phyloP scores from a whole-genome alignment of 228 moss, liverwort and hornwort genomes.

The Sphagnum magellanicum region DNA sequence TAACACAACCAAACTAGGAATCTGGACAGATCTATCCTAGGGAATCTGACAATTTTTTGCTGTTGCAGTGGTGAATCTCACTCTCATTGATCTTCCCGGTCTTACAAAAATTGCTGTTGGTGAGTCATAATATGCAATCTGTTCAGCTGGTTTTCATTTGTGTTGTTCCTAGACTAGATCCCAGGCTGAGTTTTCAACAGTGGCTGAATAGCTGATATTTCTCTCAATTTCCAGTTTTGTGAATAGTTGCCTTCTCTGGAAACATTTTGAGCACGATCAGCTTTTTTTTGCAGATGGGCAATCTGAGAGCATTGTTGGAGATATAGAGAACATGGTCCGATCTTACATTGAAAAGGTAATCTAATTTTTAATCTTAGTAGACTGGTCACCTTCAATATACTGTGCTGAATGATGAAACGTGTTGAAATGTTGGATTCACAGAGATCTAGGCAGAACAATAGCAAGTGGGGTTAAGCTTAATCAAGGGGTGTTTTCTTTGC shows the following conservation, averaged over 20 bases:
- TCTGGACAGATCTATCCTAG: too few relatives aligned
- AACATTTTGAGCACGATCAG: background rate
- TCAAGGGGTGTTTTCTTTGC: background rate
- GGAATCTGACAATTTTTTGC: background rate
- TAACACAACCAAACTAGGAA: too few relatives aligned
- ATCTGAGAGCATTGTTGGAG: constrained; percentile 32
- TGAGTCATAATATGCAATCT: background rate
- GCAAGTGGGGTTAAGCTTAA: too few relatives aligned
- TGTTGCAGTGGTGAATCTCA: constrained; percentile 10
- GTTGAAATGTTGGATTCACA: too few relatives aligned
- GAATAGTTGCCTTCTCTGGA: background rate
- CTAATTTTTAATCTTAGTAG: too few relatives aligned
- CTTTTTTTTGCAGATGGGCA: constrained; percentile 22
- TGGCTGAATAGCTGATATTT: background rate
- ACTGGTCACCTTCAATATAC: too few relatives aligned
- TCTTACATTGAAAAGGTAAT: constrained; percentile 36
- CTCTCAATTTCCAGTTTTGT: too few relatives aligned
- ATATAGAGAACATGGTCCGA: constrained; percentile 43
- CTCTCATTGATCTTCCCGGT: constrained; percentile 13
- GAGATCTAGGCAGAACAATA: too few relatives aligned
- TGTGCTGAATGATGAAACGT: too few relatives aligned
- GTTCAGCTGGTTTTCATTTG: too few relatives aligned
- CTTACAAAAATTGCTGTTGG: constrained; percentile 11
- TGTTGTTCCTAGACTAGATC: too few relatives aligned
- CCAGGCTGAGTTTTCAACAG: too few relatives aligned